A percentile compares a stretch with the other conserved stretches of the same genome.
phyloP scores from a whole-genome alignment of 2,329 filamentous ascomycete species.

The Zymoseptoria crescenta region DNA sequence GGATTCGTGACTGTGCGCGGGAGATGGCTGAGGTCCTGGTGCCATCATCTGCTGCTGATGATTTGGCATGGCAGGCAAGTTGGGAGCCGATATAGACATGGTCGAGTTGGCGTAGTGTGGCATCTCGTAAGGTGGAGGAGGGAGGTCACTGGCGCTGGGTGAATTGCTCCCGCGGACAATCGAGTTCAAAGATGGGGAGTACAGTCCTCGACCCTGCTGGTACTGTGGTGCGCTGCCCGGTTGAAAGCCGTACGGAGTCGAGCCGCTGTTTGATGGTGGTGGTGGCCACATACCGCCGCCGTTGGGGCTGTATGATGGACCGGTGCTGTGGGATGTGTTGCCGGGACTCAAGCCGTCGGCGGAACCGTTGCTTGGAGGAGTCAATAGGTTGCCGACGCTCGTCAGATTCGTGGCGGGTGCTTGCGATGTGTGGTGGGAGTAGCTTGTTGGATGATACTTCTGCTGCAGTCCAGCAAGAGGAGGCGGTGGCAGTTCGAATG shows the following conservation, averaged over 20 bases:
- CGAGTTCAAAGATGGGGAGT: slow-evolving; percentile 50
- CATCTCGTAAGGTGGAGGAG: slow-evolving; percentile 62
- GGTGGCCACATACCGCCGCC: slow-evolving; percentile 54
- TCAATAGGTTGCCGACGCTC: slow-evolving; percentile 55
- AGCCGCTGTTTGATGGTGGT: slow-evolving; percentile 46
- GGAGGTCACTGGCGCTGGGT: slow-evolving; percentile 52
- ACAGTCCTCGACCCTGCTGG: slow-evolving; percentile 45
- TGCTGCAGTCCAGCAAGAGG: slow-evolving; percentile 43
- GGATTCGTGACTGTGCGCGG: slow-evolving; percentile 51
- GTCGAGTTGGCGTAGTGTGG: slow-evolving; percentile 52
- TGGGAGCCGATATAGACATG: slow-evolving; percentile 49
- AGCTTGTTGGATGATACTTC: slow-evolving; percentile 42
- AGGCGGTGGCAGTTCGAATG: slow-evolving; percentile 61
- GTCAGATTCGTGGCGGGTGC: slow-evolving; percentile 38
- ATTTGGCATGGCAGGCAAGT: slow-evolving; percentile 37
- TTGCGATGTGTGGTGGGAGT: slow-evolving; percentile 33
- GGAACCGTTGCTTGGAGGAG: slow-evolving; percentile 52
- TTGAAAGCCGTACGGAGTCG: slow-evolving; percentile 48
- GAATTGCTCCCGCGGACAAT: slow-evolving; percentile 49
- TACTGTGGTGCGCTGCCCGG: slow-evolving; percentile 41
- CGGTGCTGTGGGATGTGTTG: slow-evolving; percentile 49
- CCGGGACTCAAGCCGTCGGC: slow-evolving; percentile 56
- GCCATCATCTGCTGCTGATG: slow-evolving; percentile 38
- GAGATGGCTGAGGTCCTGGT: slow-evolving; percentile 37
- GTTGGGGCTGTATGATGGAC: slow-evolving; percentile 51